phyloP scores from a whole-genome alignment of 2,329 filamentous ascomycete genomes.

The Colletotrichum higginsianum region DNA sequence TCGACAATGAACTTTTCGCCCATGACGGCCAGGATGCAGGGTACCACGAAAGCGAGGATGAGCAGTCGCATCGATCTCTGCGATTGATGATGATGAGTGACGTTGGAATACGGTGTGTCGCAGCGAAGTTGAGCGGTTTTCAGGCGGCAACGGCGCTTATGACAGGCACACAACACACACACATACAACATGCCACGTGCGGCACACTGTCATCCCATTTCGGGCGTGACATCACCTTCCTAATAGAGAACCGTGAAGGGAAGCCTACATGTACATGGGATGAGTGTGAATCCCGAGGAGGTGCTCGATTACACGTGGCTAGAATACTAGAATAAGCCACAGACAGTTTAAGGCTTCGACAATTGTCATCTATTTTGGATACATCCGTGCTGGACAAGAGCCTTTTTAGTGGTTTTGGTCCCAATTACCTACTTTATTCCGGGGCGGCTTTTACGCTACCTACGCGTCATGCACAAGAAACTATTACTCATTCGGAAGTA shows the following conservation, averaged over 20 bases:
- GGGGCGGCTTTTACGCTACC: background rate
- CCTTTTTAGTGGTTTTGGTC: no score
- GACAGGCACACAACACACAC: background rate
- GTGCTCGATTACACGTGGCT: no score
- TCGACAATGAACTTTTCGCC: constrained; percentile 40
- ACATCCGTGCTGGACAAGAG: no score
- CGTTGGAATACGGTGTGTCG: background rate
- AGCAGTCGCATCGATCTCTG: background rate
- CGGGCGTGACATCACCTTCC: constrained; percentile 17
- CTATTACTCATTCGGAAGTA: constrained; percentile 1
- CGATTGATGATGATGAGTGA: background rate
- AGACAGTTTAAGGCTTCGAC: no score
- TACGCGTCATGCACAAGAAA: constrained; percentile 7
- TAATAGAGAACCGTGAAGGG: background rate
- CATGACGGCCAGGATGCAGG: constrained; percentile 3
- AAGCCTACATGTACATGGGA: no score
- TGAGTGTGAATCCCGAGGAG: no score
- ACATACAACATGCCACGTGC: background rate
- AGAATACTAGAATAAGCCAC: no score
- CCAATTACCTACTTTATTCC: background rate
- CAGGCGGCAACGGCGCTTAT: background rate
- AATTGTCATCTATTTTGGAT: no score
- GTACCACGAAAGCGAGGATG: background rate
- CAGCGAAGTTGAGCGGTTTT: background rate
- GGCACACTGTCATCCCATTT: background rate